These are phyloP conservation scores for Vitis hybrid DNA, from an alignment of 177 flowering plant genomes.

Conservation along the genomic window DNA sequence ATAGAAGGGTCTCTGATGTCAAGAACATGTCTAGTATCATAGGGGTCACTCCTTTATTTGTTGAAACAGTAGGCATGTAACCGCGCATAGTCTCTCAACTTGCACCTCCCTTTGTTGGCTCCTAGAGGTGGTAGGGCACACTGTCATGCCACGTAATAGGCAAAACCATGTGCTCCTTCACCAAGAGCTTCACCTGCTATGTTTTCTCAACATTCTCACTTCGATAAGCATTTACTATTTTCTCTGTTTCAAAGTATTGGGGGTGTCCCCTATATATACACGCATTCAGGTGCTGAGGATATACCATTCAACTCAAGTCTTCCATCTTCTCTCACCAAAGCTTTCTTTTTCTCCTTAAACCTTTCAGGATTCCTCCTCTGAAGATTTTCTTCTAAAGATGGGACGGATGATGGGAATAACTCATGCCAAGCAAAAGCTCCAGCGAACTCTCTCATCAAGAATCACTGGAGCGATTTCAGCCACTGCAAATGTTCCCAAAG, in stretches of 20 bases:
- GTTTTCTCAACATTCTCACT: background rate
- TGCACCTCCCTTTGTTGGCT: no score
- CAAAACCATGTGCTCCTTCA: background rate
- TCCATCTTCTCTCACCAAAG: background rate
- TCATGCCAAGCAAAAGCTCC: constrained; percentile 6
- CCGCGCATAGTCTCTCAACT: no score
- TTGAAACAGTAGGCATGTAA: no score
- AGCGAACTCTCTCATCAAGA: background rate
- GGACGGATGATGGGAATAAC: constrained; percentile 9
- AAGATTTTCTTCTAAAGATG: background rate
- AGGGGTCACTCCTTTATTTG: no score
- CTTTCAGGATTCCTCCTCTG: background rate
- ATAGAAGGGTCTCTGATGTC: no score
- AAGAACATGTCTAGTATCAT: no score
- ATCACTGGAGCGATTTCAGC: background rate
- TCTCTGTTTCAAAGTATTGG: background rate
- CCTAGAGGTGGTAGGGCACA: no score
- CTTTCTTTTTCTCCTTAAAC: background rate
- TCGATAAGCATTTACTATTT: no score
- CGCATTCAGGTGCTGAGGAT: background rate
- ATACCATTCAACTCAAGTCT: background rate
- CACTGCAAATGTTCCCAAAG: constrained; percentile 8
- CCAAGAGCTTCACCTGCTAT: background rate
- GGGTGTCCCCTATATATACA: background rate
- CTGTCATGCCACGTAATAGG: background rate